These are phyloP conservation scores for Suillus discolor DNA, from an alignment of 768 basidiomycete genomes.

Conservation along the genomic window DNA sequence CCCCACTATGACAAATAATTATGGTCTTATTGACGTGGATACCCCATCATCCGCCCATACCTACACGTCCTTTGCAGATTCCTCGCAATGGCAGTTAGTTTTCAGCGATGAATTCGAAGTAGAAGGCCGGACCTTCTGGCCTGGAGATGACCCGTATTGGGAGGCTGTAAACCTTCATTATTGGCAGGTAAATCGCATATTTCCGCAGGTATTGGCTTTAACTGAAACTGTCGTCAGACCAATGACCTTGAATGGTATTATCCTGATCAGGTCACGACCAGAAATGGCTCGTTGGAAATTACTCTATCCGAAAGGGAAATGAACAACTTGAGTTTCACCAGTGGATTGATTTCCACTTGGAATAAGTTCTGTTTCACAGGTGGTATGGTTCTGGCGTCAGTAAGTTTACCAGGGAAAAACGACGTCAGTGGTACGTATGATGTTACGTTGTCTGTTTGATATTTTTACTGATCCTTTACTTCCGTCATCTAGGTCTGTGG, in stretches of 20 bases:
- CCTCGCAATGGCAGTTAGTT: constrained; percentile 62
- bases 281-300: constrained; percentile 72
- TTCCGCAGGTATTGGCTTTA: not conserved
- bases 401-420: constrained; percentile 72
- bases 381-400: constrained; percentile 71
- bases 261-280: constrained; percentile 75
- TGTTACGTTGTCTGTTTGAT: not conserved
- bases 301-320: constrained; percentile 66
- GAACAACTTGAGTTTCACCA: constrained; percentile 73
- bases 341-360: constrained; percentile 70
- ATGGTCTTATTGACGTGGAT: constrained; percentile 73
- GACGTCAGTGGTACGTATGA: constrained; percentile 41
- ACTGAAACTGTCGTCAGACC: constrained; percentile 41
- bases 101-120: constrained; percentile 91
- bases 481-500: constrained; percentile 56
- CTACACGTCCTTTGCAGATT: constrained; percentile 52
- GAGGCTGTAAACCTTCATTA: constrained; percentile 83
- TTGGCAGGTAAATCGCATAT: constrained; percentile 51
- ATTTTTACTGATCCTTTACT: constrained; percentile 2
- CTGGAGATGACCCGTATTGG: constrained; percentile 88
- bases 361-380: constrained; percentile 97
- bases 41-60: constrained; percentile 68
- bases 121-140: constrained; percentile 77
- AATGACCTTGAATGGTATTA: constrained; percentile 90
- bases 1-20: constrained; percentile 61